Conservation (phyloP, 2,329 filamentous ascomycete species). For the Nectriaceae sp. region DNA sequence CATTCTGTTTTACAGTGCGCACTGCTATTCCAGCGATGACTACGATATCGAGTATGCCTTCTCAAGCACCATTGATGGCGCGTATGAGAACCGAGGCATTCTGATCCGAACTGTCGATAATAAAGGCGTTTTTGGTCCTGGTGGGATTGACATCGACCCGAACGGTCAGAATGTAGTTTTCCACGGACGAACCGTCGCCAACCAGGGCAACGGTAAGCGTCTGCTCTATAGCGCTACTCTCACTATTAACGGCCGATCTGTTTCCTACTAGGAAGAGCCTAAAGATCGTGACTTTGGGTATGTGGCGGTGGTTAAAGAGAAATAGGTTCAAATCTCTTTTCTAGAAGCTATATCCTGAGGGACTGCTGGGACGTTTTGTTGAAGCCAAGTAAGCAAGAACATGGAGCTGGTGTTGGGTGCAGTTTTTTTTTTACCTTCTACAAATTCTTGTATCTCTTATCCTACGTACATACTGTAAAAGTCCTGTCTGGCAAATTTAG, state of each 20-base stretch:
- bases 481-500: too few relatives aligned
- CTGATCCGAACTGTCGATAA: not conserved
- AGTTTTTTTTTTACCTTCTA: too few relatives aligned
- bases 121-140: not conserved
- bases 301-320: too few relatives aligned
- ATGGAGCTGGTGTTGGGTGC: too few relatives aligned
- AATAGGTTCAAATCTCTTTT: too few relatives aligned
- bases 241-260: not conserved
- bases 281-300: too few relatives aligned
- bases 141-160: not conserved
- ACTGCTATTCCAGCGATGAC: not conserved
- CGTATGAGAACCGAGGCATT: not conserved
- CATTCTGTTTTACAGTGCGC: not conserved
- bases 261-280: not conserved
- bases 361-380: too few relatives aligned
- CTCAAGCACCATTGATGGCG: not conserved
- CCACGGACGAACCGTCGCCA: not conserved
- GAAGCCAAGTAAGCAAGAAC: too few relatives aligned
- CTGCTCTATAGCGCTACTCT: not conserved
- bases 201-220: not conserved
- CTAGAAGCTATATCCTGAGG: too few relatives aligned
- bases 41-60: not conserved
- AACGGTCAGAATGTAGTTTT: not conserved
- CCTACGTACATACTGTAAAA: too few relatives aligned
- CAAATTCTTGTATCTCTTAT: too few relatives aligned